These are phyloP conservation scores for Botrytis porri DNA, from an alignment of 2,329 filamentous ascomycete genomes.

Conservation along the genomic window DNA sequence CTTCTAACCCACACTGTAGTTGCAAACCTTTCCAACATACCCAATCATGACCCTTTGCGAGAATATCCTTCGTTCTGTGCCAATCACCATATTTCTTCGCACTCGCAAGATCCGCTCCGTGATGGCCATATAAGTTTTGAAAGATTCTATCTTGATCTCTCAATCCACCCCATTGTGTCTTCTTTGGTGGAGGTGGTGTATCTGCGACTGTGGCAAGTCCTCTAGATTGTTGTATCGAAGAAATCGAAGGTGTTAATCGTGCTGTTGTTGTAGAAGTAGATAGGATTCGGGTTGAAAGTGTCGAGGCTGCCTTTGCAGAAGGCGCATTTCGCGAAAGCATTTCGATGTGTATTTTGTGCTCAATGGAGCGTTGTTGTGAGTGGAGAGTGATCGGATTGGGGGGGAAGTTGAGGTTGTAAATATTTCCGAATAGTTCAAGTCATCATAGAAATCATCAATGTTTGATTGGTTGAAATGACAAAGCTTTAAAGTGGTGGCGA, in stretches of 20 bases:
- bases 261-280: conserved; percentile 33
- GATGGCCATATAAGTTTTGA: conserved; percentile 95
- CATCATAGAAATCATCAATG: conserved; percentile 27
- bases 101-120: conserved; percentile 85
- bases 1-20: conserved; percentile 3
- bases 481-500: conserved; percentile 17
- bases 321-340: conserved; percentile 41
- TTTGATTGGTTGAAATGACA: conserved; percentile 17
- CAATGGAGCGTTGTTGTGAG: conserved; percentile 35
- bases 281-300: conserved; percentile 35
- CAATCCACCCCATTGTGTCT: conserved; percentile 76
- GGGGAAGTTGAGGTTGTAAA: conserved; percentile 22
- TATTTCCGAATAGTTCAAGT: conserved; percentile 23
- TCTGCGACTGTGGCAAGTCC: conserved; percentile 81
- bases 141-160: conserved; percentile 98
- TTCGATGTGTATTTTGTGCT: conserved; percentile 36
- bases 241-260: conserved; percentile 39
- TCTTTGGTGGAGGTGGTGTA: conserved; percentile 60
- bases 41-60: conserved; percentile 96
- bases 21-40: conserved; percentile 41
- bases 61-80: conserved; percentile 99
- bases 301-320: conserved; percentile 35
- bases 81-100: conserved; percentile 98
- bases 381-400: conserved; percentile 21
- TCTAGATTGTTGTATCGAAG: conserved; percentile 56